Percentiles rank a stretch among this genome's conserved stretches.
phyloP scores from a whole-genome alignment of 441 rosid species.

The Pelargonium myrrhifolium region DNA sequence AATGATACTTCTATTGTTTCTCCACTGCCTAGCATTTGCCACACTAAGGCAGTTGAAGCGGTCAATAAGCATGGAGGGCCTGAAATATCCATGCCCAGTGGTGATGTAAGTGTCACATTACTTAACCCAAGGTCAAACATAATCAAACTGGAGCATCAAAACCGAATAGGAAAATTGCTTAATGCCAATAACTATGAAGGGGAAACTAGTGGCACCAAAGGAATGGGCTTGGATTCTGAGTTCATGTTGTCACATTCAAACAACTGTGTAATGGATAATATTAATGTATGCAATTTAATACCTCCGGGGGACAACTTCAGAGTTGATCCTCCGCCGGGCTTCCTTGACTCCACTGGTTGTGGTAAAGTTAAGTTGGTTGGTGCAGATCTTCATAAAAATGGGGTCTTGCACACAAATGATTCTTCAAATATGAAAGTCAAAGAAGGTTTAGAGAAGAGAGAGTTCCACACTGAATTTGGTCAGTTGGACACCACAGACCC shows the following conservation, averaged over 20 bases:
- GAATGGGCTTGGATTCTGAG: slow-evolving; percentile 25
- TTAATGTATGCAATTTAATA: slow-evolving; percentile 31
- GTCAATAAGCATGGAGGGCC: slow-evolving; percentile 31
- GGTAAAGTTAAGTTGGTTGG: slow-evolving; percentile 28
- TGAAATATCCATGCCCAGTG: slow-evolving; percentile 31
- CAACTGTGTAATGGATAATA: slow-evolving; percentile 26
- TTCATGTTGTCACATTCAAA: slow-evolving; percentile 26
- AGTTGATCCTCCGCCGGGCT: slow-evolving; percentile 28
- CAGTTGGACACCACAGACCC: slow-evolving; percentile 28
- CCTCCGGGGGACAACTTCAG: slow-evolving; percentile 39
- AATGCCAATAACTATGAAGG: slow-evolving; percentile 26
- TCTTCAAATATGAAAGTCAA: slow-evolving; percentile 30
- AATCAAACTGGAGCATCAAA: slow-evolving; percentile 39
- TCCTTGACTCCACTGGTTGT: slow-evolving; percentile 31
- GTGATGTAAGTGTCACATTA: slow-evolving; percentile 32
- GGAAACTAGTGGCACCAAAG: slow-evolving; percentile 40
- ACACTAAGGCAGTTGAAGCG: slow-evolving; percentile 29
- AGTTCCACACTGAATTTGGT: slow-evolving; percentile 33
- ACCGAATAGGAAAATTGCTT: slow-evolving; percentile 33
- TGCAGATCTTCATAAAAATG: slow-evolving; percentile 29
- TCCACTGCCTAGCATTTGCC: slow-evolving; percentile 29
- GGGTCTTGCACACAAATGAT: slow-evolving; percentile 29
- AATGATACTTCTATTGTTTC: slow-evolving; percentile 24
- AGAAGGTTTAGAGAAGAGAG: slow-evolving; percentile 29
- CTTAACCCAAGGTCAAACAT: slow-evolving; percentile 29